phyloP scores from a whole-genome alignment of 2,329 filamentous ascomycete species.

The Penicillium sp. region DNA sequence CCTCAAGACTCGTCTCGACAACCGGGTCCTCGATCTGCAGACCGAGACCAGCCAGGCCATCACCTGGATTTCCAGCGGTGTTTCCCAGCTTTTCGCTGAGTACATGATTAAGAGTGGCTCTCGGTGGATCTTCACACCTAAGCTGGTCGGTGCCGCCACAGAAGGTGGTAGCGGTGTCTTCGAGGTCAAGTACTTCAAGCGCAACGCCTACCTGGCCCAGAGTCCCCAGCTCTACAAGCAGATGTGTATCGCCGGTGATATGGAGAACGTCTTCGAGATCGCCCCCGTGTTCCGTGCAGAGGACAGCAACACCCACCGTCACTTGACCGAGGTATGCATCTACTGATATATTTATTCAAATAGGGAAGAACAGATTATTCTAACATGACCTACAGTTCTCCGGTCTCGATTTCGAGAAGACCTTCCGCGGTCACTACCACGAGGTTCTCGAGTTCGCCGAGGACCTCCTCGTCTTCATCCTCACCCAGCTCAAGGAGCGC shows the following conservation, averaged over 20 bases:
- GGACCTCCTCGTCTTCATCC: slow-evolving; percentile 51
- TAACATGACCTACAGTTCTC: slow-evolving; percentile 43
- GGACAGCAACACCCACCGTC: slow-evolving; percentile 66
- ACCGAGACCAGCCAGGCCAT: slow-evolving; percentile 88
- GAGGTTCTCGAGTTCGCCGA: slow-evolving; percentile 53
- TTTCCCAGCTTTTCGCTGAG: slow-evolving; percentile 70
- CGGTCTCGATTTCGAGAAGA: slow-evolving; percentile 55
- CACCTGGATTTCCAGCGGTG: slow-evolving; percentile 67
- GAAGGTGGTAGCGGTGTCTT: slow-evolving; percentile 95
- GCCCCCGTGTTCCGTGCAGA: slow-evolving; percentile 67
- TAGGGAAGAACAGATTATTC: background rate
- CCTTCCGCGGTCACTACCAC: slow-evolving; percentile 52
- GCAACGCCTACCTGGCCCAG: slow-evolving; percentile 69
- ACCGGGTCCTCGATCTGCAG: slow-evolving; percentile 88
- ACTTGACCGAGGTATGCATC: slow-evolving; percentile 58
- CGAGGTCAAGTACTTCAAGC: slow-evolving; percentile 82
- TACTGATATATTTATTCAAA: no score
- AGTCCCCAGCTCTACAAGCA: slow-evolving; percentile 68
- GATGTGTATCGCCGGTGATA: slow-evolving; percentile 65
- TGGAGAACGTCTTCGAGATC: slow-evolving; percentile 64
- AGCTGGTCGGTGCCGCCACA: slow-evolving; percentile 82
- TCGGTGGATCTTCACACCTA: slow-evolving; percentile 83
- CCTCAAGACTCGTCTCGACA: slow-evolving; percentile 82
- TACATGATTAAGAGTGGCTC: slow-evolving; percentile 76
- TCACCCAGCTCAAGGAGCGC: slow-evolving; percentile 46